A percentile compares a stretch with the other conserved stretches of the same genome.
Conservation (phyloP, 1,284 basidiomycete species). For the Cutaneotrichosporon sp. region DNA sequence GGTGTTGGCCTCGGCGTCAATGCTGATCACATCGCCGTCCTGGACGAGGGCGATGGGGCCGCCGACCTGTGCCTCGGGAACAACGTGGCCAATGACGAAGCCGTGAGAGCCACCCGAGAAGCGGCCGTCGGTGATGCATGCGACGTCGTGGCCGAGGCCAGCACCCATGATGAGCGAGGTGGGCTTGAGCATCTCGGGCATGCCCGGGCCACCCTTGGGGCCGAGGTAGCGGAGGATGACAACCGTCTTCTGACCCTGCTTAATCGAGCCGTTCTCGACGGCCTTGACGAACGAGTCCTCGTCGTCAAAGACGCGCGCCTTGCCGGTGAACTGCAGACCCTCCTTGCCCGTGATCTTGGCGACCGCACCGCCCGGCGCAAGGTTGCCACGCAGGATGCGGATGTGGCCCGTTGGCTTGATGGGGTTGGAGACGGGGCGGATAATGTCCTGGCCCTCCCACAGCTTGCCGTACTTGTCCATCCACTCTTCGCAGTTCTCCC, state of each 20-base stretch:
- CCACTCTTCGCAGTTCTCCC: constrained; percentile 76
- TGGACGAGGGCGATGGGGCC: constrained; percentile 92
- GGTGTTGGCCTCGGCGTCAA: constrained; percentile 73
- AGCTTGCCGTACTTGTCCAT: constrained; percentile 72
- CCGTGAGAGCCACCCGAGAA: constrained; percentile 77
- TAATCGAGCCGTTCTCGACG: constrained; percentile 79
- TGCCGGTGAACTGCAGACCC: constrained; percentile 68
- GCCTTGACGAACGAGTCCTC: constrained; percentile 80
- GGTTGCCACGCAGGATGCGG: constrained; percentile 80
- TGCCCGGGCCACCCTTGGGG: constrained; percentile 85
- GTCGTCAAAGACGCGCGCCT: constrained; percentile 60
- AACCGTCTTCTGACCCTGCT: constrained; percentile 70
- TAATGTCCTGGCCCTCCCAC: constrained; percentile 73
- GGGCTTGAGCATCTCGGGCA: constrained; percentile 82
- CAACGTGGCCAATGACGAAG: constrained; percentile 56
- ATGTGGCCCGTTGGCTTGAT: constrained; percentile 92
- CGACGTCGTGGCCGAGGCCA: constrained; percentile 83
- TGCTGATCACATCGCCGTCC: constrained; percentile 83
- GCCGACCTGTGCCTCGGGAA: constrained; percentile 83
- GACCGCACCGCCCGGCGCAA: constrained; percentile 87
- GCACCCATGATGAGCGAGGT: constrained; percentile 92
- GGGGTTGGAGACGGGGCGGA: constrained; percentile 73
- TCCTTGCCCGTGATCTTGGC: constrained; percentile 97
- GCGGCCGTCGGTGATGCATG: constrained; percentile 91
- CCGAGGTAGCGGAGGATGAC: constrained; percentile 93